Evolutionary conservation across 192 early-diverging fungal species (phyloP).

Genomic region (Coemansia sp.): DNA sequence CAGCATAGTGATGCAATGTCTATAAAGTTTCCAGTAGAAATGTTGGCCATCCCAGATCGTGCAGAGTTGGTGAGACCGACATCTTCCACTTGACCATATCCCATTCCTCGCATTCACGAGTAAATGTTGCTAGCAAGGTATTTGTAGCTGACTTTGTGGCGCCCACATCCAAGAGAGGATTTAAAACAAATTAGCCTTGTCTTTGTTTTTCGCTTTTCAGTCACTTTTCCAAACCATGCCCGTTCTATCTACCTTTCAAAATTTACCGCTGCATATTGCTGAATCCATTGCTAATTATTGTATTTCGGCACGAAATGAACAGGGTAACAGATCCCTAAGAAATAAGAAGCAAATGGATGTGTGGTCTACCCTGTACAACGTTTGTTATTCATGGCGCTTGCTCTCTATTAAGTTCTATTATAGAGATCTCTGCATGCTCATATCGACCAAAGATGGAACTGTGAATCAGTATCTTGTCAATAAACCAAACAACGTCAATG

Average conservation of each 20-base stretch:
- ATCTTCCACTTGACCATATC: no score
- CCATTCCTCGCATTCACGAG: no score
- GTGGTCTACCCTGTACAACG: neutral
- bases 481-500: neutral
- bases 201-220: no score
- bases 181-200: no score
- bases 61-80: no score
- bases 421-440: neutral
- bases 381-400: neutral
- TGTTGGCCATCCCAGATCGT: no score
- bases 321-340: neutral
- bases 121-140: no score
- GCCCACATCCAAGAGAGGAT: no score
- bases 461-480: neutral
- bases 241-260: neutral
- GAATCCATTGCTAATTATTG: conserved; percentile 9
- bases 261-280: conserved; percentile 8
- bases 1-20: no score
- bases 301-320: neutral
- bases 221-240: no score
- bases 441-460: neutral
- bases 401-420: neutral
- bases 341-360: neutral
- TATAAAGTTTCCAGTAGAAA: no score
- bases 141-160: no score